Evolutionary conservation across 2,329 filamentous ascomycete genomes (phyloP), one percentile per base, ranked within the genome.

Genomic region (Penicillium brasilianum): DNA sequence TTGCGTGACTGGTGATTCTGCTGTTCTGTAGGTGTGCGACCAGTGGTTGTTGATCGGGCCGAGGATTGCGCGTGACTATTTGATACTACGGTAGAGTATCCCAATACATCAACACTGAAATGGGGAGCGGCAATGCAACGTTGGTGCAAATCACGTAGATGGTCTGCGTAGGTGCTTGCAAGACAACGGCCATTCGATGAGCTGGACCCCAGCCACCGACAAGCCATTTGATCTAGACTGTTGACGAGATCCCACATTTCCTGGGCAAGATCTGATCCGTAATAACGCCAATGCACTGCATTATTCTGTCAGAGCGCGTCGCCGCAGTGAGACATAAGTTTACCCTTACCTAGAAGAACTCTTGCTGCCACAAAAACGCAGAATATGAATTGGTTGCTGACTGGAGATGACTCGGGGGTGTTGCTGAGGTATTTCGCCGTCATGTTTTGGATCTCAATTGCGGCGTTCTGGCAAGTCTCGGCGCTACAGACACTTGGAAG

Each of bases 401-500:
- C 66, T 14, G 59, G 59, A 39, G 69, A 60, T 25, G 64, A 60
- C 11, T 36, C 32, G 2, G 57, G 56, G 0, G 77, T 76, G 58
- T 78, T 73, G 36, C 77, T 73, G 3, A 83, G 69, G 59, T 82
- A 84, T 59, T 82, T 82, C 2, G 74, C 69, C 0, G 78, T 76
- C 30, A 84, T 84, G 16, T 50, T 50, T 50, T 61, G 73, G 0
- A 79, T 83, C 54, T 84, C 82, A 0, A 77, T 71, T 0, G 81
- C 81, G 0, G 82, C 82, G 0, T 77, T 71, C n/a, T 81, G 72
- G 61, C 82, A 84, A 0, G 82, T 83, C 56, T 84, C 82, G 0
- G 81, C 80, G 36, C 80, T 83, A 22, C 77, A 82, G 4, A 73
- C 70, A 49, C 77, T 82, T 0, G 82, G 82, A 1, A 84, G 66